A percentile compares a stretch with the other conserved stretches of the same genome.
Conservation (phyloP, 495 filamentous ascomycete genomes). For the Aspergillus ellipticus region DNA sequence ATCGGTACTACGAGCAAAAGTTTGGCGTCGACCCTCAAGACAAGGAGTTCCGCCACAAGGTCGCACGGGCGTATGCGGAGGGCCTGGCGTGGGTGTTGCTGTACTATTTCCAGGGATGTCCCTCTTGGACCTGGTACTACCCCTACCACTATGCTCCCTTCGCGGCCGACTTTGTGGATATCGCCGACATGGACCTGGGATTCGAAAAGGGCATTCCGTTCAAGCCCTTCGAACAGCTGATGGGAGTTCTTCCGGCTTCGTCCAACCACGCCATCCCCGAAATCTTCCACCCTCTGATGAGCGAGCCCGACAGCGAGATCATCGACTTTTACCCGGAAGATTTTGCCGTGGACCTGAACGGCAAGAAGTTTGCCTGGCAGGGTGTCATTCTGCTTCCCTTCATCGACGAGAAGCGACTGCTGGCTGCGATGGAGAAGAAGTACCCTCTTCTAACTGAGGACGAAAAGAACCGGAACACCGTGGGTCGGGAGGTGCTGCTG, state of each 20-base stretch:
- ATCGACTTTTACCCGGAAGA: slow-evolving; percentile 97
- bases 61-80: slow-evolving; percentile 91
- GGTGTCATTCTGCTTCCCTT: slow-evolving; percentile 92
- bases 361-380: slow-evolving; percentile 98
- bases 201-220: slow-evolving; percentile 89
- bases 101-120: slow-evolving; percentile 98
- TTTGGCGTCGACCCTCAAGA: slow-evolving; percentile 83
- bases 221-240: slow-evolving; percentile 92
- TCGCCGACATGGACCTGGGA: slow-evolving; percentile 69
- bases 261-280: slow-evolving; percentile 88
- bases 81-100: slow-evolving; percentile 96
- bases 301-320: slow-evolving; percentile 78
- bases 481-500: slow-evolving; percentile 76
- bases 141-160: slow-evolving; percentile 98
- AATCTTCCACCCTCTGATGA: slow-evolving; percentile 86
- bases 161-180: slow-evolving; percentile 87
- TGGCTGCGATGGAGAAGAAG: slow-evolving; percentile 77
- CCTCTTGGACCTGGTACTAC: slow-evolving; percentile 98
- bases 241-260: slow-evolving; percentile 93
- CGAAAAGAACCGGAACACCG: slow-evolving; percentile 72
- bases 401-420: slow-evolving; percentile 85
- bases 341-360: slow-evolving; percentile 89
- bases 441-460: slow-evolving; percentile 76
- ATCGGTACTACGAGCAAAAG: slow-evolving; percentile 96
- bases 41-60: slow-evolving; percentile 82